Evolutionary conservation across 108 stramenopile genomes (phyloP), one percentile per base, ranked within the genome.

Genomic region (Cyclotella sp.): DNA sequence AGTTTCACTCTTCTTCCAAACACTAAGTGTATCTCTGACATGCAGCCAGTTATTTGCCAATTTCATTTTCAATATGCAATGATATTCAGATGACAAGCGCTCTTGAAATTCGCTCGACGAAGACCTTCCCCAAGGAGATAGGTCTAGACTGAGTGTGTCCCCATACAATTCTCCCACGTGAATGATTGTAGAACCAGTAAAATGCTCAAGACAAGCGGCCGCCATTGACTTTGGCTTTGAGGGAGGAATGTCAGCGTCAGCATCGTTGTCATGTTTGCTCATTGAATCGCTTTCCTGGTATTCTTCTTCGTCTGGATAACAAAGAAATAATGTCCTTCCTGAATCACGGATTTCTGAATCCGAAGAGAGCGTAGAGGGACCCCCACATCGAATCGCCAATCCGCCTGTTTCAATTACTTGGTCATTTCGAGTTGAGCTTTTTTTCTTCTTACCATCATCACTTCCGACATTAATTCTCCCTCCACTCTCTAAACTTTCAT

Each of bases 41-140:
- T 96, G 96, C 41, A 94, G 70, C 96, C 96, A 96, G 41, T 85
- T 85, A 67, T 78, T 88, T 28, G 82, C 72, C 19, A 95, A 79
- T 65, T 68, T 74, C 40, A 84, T 82, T 51, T 87, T 88, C 15
- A 92, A 64, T n/a, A 96, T 77, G 55, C 96, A 96, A 75, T 96
- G 96, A 78, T 86, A 96, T 47, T 93, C 89, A 14, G 84, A 46
- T 11, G 91, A 90, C 34, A 96, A 71, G 40, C 85, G 72, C 61
- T 90, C 83, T 76, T 93, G 93, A 62, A 96, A 96, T 39, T 90
- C 90, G 15, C 85, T 62, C 19, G 89, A 81, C 6, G 90, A 91
- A 2, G 91, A 90, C 59, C 96, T 76, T 54, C 96, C 96, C 87
- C 90, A 96, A 3, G 96, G 96, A 26, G 92, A 91, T 80, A 95